Base-by-base conservation (phyloP, 495 filamentous ascomycete genomes). In the Penicillium roqueforti region DNA sequence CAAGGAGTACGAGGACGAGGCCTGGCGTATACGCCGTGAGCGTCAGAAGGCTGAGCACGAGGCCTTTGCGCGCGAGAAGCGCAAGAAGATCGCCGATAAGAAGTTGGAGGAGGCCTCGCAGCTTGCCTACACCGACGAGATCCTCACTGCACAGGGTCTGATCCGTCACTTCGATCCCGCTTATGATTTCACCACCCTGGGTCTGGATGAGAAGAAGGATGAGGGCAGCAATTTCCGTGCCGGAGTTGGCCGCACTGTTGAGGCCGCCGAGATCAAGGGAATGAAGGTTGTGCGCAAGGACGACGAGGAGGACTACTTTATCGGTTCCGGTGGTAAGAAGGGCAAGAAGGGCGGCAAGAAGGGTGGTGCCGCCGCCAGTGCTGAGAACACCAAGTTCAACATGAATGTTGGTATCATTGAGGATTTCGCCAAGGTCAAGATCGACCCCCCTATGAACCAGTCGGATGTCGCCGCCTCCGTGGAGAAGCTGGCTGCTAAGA, bases 121-220 rank as follows among this genome's bases (percentile, higher is more conserved):
- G 57, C 91, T 83, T 0, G 93, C 93, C 38, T 99, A 89, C 74
- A 76, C 87, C 41, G 89, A 95, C 53, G 89, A 97, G 76, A 95
- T 99, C 63, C 79, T 89, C 41, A 86, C 87, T 46, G 89, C 89
- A 32, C 86, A 92, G 70, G 85, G 83, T 63, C 78, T 99, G 9
- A 86, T 97, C 53, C 84, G 85, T 46, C 92, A 90, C 80, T 91
- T 97, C 62, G 91, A 97, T 68, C 91, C 93, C 2, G 79, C 87
- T 3, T 83, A 83, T 43, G 75, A 79, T 58, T 84, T 87, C 63
- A 79, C 83, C 60, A 72, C 80, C 19, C 69, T 78, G 19, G 76
- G 75, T 52, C 63, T 76, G 41, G 68, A 76, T 18, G 75, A 79
- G 58, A 86, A 89, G 61, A 81, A 88, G 62, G 80, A 83, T 47